These are phyloP conservation scores for Pseudozyma sp. DNA, from an alignment of 1,284 basidiomycete genomes.

Conservation along the genomic window DNA sequence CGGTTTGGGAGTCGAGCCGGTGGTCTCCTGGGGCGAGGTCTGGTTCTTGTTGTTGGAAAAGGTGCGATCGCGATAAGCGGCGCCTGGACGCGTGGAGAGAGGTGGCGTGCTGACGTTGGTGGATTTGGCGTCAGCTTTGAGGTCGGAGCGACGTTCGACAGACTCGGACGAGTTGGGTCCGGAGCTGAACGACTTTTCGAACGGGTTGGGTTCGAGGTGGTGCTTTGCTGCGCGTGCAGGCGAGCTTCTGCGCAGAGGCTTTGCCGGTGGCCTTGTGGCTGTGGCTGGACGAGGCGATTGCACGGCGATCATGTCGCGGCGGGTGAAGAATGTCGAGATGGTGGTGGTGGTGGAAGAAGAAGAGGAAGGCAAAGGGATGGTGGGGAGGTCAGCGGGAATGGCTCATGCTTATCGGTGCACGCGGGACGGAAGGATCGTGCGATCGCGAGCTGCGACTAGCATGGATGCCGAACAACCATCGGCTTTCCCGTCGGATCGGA, in stretches of 20 bases:
- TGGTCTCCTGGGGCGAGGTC: conserved; percentile 28
- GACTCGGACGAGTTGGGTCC: conserved; percentile 65
- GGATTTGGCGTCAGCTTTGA: conserved; percentile 30
- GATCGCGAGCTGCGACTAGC: conserved; percentile 6
- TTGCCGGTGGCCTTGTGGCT: conserved; percentile 44
- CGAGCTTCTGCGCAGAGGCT: conserved; percentile 28
- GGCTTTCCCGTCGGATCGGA: not conserved
- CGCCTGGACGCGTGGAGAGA: conserved; percentile 46
- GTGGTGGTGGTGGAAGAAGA: conserved; percentile 8
- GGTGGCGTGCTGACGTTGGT: conserved; percentile 47
- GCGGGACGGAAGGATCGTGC: conserved; percentile 21
- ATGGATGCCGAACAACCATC: not conserved
- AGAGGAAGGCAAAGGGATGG: not conserved
- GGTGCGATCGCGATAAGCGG: conserved; percentile 45
- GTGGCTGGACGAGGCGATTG: conserved; percentile 42
- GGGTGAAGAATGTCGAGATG: conserved; percentile 3
- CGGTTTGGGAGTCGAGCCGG: conserved; percentile 52
- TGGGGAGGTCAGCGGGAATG: not conserved
- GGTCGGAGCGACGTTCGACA: conserved; percentile 37
- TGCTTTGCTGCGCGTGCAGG: conserved; percentile 56
- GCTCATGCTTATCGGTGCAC: not conserved
- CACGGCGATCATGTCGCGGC: conserved; percentile 23
- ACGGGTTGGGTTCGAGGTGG: conserved; percentile 89
- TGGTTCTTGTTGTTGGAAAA: conserved; percentile 35
- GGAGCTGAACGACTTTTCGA: conserved; percentile 90